phyloP scores from a whole-genome alignment of 1,284 basidiomycete genomes.

The Ustilago crameri region DNA sequence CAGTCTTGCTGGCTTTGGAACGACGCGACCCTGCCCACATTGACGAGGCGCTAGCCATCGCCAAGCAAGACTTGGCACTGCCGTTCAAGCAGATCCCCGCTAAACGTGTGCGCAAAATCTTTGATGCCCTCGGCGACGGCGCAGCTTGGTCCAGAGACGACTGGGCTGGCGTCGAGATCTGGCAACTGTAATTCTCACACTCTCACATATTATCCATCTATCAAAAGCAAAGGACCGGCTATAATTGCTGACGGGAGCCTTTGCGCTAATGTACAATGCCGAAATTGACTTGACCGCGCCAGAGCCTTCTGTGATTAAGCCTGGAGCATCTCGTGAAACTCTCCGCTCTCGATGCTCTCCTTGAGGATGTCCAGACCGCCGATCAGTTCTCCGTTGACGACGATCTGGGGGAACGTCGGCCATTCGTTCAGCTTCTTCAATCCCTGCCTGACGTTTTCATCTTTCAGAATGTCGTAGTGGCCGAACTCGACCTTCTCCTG shows the following conservation, averaged over 20 bases:
- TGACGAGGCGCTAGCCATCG: conserved; percentile 29
- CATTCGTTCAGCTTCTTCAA: conserved; percentile 85
- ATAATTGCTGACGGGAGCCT: neutral
- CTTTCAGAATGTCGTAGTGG: conserved; percentile 81
- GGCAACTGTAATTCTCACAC: conserved; percentile 73
- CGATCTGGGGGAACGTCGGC: conserved; percentile 79
- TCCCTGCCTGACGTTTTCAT: conserved; percentile 78
- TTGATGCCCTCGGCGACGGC: conserved; percentile 73
- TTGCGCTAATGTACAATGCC: conserved; percentile 34
- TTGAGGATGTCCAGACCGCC: conserved; percentile 73
- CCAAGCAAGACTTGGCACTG: conserved; percentile 72
- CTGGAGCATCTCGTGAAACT: conserved; percentile 75
- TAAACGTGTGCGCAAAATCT: conserved; percentile 75
- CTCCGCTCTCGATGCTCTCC: conserved; percentile 71
- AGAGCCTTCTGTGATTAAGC: conserved; percentile 18
- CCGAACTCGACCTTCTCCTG: conserved; percentile 76
- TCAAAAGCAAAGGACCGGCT: neutral
- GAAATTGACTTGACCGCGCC: neutral
- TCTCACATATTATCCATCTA: neutral
- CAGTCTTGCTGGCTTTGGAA: conserved; percentile 69
- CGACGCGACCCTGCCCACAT: conserved; percentile 34
- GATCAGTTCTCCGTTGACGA: conserved; percentile 78
- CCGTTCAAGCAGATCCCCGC: conserved; percentile 74
- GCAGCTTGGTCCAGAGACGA: conserved; percentile 74
- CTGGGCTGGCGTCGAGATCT: conserved; percentile 82